Evolutionary conservation across 31 red algal genomes (phyloP).

Genomic region (Porphyra umbilicalis): DNA sequence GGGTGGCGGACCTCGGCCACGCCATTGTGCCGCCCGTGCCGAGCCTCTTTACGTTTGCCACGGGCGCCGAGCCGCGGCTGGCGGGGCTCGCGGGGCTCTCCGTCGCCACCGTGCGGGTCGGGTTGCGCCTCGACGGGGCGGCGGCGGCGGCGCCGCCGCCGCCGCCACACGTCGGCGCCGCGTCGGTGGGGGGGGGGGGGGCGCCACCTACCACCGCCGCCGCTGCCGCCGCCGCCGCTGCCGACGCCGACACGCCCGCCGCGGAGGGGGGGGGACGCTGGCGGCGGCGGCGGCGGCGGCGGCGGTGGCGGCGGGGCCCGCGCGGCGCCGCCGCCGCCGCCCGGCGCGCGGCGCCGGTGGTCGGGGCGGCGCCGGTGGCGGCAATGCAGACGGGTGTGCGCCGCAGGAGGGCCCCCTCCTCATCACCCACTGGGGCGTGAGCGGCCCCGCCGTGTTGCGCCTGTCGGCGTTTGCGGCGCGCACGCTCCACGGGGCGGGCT

Average conservation of each 20-base stretch:
- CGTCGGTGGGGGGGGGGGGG: no score
- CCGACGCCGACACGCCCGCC: background rate
- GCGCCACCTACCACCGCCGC: background rate
- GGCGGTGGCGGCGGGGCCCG: background rate
- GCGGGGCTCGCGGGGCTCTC: conserved; percentile 57
- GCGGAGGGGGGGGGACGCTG: background rate
- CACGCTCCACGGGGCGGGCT: conserved; percentile 33
- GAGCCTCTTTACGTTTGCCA: conserved; percentile 75
- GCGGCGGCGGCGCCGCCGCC: no score
- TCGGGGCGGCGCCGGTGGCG: background rate
- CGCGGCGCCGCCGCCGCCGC: background rate
- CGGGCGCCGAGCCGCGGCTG: conserved; percentile 20
- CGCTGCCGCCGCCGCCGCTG: background rate
- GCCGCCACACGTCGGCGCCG: no score
- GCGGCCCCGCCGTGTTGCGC: conserved; percentile 74
- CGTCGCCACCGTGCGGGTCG: conserved; percentile 5
- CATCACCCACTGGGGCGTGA: conserved; percentile 87
- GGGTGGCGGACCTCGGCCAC: conserved; percentile 59
- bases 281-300: background rate
- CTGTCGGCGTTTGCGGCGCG: conserved; percentile 84
- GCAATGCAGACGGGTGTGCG: background rate
- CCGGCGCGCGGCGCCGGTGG: background rate
- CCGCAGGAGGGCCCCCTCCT: conserved; percentile 75
- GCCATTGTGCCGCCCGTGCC: conserved; percentile 49
- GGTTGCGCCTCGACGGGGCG: background rate